Conservation (phyloP, 2,329 filamentous ascomycete species). For the Diaporthe longicolla region DNA sequence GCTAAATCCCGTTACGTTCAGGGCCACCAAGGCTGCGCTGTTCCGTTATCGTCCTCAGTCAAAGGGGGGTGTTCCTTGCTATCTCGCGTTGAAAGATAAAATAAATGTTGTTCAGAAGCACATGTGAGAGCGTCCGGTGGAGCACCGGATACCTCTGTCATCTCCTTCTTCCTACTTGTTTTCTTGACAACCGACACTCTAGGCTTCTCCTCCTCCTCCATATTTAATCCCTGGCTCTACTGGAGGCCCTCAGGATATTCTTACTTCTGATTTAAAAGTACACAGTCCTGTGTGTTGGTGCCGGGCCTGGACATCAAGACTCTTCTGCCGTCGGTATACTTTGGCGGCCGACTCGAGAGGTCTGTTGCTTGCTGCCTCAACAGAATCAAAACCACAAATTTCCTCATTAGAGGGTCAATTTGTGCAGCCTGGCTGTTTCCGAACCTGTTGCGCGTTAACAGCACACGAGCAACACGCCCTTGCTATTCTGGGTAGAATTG, state of each 20-base stretch:
- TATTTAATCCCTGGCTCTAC: neutral
- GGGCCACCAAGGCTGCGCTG: conserved; percentile 16
- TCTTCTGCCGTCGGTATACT: neutral
- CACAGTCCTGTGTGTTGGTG: neutral
- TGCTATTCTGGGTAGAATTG: conserved; percentile 13
- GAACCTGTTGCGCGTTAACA: neutral
- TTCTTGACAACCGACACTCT: neutral
- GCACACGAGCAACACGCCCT: conserved; percentile 2
- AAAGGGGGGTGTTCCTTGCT: conserved; percentile 14
- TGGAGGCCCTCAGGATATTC: neutral
- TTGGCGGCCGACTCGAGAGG: neutral
- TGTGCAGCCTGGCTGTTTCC: conserved; percentile 4
- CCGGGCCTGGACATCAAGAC: conserved; percentile 11
- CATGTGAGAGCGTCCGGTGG: conserved; percentile 22
- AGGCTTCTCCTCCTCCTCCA: neutral
- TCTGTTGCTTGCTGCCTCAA: conserved; percentile 1
- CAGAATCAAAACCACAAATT: neutral
- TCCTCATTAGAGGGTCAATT: neutral
- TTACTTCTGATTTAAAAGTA: neutral
- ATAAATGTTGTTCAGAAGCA: conserved; percentile 34
- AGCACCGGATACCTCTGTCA: conserved; percentile 1
- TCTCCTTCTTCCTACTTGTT: neutral
- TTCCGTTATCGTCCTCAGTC: conserved; percentile 38
- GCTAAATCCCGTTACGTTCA: conserved; percentile 5
- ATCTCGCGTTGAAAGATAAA: conserved; percentile 36